Base-by-base conservation (phyloP, 1,284 basidiomycete genomes). In the Sanghuangporus sanghuang region DNA sequence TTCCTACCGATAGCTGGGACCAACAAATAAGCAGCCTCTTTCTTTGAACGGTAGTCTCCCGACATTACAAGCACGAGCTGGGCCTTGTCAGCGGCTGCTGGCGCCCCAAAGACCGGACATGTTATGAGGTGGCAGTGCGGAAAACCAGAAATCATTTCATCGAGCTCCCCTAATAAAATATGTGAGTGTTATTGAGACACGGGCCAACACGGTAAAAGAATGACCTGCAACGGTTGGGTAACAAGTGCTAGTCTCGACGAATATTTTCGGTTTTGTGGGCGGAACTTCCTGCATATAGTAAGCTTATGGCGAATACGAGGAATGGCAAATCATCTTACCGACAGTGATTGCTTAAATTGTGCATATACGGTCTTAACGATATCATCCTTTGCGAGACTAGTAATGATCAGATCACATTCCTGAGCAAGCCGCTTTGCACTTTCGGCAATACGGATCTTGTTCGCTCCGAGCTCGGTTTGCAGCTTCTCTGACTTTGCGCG, bases 41-140 rank as follows among this genome's bases (percentile, higher is more conserved):
- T 92, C 79, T 95, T 95, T 54, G 87, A 87, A 64, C 85, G 85
- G 73, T 93, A 90, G 72, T 94, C 89, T 7, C 94, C 95, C 2
- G 88, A 86, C 78, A 95, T 88, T 57, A 89, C 83, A 61, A 94
- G 81, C 50, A 96, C 72, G 16, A 96, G 83, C 63, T 87, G 81
- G 1, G 85, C 88, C 12, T 79, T 80, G 36, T 87, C 85, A 0
- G 94, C 94, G 21, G 81, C 84, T 12, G 78, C 72, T 38, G 89
- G 85, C 6, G 87, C 80, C 11, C 93, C 94, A 67, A 96, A 93
- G 8, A 95, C 88, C 3, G 93, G 94, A 42, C 85, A 85, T 38
- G 89, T 85, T 65, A 96, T 81, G 71, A 94, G 85, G 69, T 82
- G 83, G 53, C 85, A 80, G 69, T 86, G 82, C 1, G 83, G 83